Evolutionary conservation across 345 rosid genomes (phyloP).

Genomic region (Mangifera indica): DNA sequence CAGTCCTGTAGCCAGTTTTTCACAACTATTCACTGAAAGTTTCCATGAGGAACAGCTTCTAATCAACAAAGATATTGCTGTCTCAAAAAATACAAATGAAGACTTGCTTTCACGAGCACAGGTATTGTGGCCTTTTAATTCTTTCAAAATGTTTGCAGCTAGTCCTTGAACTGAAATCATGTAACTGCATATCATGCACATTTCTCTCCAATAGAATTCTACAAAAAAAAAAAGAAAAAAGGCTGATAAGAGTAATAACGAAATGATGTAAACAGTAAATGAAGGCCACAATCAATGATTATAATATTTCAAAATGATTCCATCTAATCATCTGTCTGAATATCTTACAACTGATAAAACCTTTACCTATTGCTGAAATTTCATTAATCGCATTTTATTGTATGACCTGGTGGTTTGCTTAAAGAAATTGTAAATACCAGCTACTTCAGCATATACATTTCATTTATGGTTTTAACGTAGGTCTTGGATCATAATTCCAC

Average conservation of each 20-base stretch:
- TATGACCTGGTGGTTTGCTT: not conserved
- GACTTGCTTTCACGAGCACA: constrained; percentile 40
- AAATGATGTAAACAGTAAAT: not conserved
- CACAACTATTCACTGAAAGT: constrained; percentile 38
- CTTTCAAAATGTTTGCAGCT: constrained; percentile 9
- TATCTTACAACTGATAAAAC: too few species aligned
- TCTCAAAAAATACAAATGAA: constrained; percentile 32
- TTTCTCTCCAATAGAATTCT: not conserved
- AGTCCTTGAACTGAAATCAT: constrained; percentile 2
- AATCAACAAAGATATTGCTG: constrained; percentile 31
- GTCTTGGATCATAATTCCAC: not conserved
- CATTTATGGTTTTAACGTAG: not conserved
- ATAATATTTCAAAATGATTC: not conserved
- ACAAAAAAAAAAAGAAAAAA: not conserved
- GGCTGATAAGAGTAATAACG: not conserved
- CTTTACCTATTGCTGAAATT: not conserved
- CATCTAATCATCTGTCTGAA: not conserved
- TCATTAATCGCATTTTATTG: not conserved
- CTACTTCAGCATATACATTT: not conserved
- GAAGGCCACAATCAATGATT: not conserved
- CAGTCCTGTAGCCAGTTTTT: constrained; percentile 37
- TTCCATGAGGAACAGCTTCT: constrained; percentile 26
- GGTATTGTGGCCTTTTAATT: constrained; percentile 37
- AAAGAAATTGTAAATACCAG: not conserved
- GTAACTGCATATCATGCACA: not conserved